phyloP scores from a whole-genome alignment of 306 rosid species.

The Casuarina glauca region DNA sequence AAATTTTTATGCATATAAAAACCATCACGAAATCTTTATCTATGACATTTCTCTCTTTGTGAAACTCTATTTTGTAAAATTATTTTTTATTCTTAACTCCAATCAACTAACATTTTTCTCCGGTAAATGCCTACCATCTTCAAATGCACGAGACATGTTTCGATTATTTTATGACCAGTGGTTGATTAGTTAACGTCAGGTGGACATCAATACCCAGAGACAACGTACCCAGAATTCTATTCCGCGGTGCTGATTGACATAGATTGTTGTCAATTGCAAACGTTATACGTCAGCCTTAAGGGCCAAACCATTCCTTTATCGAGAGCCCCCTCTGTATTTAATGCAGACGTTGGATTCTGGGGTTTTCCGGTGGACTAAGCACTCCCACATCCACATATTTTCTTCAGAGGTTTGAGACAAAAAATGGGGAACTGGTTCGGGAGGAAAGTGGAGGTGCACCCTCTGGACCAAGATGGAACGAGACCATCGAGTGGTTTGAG shows the following conservation, averaged over 20 bases:
- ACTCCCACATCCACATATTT: not conserved
- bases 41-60: too few relatives aligned
- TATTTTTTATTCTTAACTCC: too few relatives aligned
- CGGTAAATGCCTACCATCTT: not conserved
- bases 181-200: not conserved
- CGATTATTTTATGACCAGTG: not conserved
- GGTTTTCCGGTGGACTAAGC: not conserved
- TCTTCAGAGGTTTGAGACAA: not conserved
- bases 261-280: not conserved
- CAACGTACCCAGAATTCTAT: too few relatives aligned
- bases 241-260: not conserved
- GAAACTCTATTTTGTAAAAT: too few relatives aligned
- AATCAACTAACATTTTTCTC: too few relatives aligned
- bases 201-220: not conserved
- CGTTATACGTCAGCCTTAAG: slow-evolving; percentile 14
- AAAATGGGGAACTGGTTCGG: slow-evolving; percentile 45
- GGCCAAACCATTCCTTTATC: not conserved
- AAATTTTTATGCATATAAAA: too few relatives aligned
- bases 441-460: slow-evolving; percentile 13
- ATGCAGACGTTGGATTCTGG: not conserved
- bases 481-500: slow-evolving; percentile 6
- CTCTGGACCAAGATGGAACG: not conserved
- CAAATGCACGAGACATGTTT: not conserved
- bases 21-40: too few relatives aligned
- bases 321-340: slow-evolving; percentile 18